Percentiles rank a stretch among this genome's conserved stretches.
phyloP scores from a whole-genome alignment of 2,329 filamentous ascomycete genomes.

The Lecanosticta acicola region DNA sequence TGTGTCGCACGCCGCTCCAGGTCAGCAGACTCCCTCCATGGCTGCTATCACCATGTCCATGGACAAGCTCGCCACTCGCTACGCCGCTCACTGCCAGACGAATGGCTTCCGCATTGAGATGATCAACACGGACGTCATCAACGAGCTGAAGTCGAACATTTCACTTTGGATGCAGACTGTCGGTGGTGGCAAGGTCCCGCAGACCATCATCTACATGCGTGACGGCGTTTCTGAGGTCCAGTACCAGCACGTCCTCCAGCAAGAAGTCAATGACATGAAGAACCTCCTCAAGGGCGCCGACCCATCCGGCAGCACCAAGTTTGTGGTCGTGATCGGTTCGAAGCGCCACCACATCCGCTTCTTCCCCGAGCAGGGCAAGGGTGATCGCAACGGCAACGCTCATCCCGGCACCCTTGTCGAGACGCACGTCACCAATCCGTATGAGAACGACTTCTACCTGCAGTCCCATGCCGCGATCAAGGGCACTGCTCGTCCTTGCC shows the following conservation, averaged over 20 bases:
- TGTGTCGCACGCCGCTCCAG: slow-evolving; percentile 76
- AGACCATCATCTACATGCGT: slow-evolving; percentile 84
- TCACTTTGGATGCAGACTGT: slow-evolving; percentile 57
- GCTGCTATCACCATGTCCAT: slow-evolving; percentile 80
- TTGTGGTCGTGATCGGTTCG: slow-evolving; percentile 81
- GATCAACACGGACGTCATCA: slow-evolving; percentile 59
- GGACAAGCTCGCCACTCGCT: slow-evolving; percentile 66
- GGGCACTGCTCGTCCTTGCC: slow-evolving; percentile 81
- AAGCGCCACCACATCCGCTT: slow-evolving; percentile 94
- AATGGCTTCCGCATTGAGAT: slow-evolving; percentile 82
- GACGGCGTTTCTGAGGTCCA: slow-evolving; percentile 89
- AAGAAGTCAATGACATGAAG: slow-evolving; percentile 72
- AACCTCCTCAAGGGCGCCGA: slow-evolving; percentile 34
- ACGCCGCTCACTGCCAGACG: slow-evolving; percentile 71
- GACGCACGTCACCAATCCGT: slow-evolving; percentile 81
- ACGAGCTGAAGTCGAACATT: slow-evolving; percentile 59
- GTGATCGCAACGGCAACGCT: slow-evolving; percentile 74
- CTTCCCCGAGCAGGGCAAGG: slow-evolving; percentile 60
- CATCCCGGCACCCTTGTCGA: slow-evolving; percentile 85
- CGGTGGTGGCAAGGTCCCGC: slow-evolving; percentile 52
- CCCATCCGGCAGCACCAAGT: slow-evolving; percentile 50
- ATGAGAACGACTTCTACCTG: slow-evolving; percentile 82
- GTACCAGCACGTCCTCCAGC: slow-evolving; percentile 69
- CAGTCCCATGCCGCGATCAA: slow-evolving; percentile 75
- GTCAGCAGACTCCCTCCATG: slow-evolving; percentile 62